Evolutionary conservation across 352 stramenopile genomes (phyloP).

Genomic region (Phytophthora megakarya): DNA sequence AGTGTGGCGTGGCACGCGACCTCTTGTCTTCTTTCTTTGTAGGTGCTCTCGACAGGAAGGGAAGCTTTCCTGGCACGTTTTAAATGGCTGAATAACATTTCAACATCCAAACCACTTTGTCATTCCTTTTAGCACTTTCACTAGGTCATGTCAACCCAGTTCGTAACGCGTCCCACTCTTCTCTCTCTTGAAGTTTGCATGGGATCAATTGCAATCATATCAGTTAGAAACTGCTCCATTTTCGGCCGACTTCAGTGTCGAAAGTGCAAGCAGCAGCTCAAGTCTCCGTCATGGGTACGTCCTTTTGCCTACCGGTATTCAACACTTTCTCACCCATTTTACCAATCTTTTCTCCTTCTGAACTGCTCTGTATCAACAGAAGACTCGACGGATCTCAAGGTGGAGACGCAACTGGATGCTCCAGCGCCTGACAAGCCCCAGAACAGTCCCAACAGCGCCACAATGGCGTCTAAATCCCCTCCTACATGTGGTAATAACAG

Average conservation of each 20-base stretch:
- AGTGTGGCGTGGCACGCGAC: conserved; percentile 17
- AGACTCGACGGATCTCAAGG: conserved; percentile 8
- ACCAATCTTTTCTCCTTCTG: neutral
- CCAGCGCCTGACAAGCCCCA: neutral
- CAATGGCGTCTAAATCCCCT: neutral
- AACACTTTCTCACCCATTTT: neutral
- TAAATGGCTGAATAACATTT: conserved; percentile 53
- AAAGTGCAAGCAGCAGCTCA: conserved; percentile 5
- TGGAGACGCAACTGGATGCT: conserved; percentile 20
- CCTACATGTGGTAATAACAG: conserved; percentile 15
- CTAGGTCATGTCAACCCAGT: neutral
- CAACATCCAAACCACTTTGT: conserved; percentile 13
- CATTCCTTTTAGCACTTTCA: neutral
- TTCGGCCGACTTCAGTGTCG: conserved; percentile 28
- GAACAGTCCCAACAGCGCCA: conserved; percentile 13
- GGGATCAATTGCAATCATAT: conserved; percentile 9
- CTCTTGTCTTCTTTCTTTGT: conserved; percentile 22
- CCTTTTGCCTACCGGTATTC: neutral
- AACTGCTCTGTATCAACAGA: conserved; percentile 3
- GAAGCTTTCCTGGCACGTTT: conserved; percentile 24
- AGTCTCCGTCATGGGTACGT: conserved; percentile 24
- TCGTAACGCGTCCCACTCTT: conserved; percentile 5
- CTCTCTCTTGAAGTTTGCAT: conserved; percentile 26
- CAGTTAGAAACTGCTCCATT: conserved; percentile 34
- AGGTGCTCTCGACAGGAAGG: conserved; percentile 36